Percentiles rank a stretch among this genome's conserved stretches.
phyloP scores from a whole-genome alignment of 495 filamentous ascomycete genomes.

The Penicillium paxilli region DNA sequence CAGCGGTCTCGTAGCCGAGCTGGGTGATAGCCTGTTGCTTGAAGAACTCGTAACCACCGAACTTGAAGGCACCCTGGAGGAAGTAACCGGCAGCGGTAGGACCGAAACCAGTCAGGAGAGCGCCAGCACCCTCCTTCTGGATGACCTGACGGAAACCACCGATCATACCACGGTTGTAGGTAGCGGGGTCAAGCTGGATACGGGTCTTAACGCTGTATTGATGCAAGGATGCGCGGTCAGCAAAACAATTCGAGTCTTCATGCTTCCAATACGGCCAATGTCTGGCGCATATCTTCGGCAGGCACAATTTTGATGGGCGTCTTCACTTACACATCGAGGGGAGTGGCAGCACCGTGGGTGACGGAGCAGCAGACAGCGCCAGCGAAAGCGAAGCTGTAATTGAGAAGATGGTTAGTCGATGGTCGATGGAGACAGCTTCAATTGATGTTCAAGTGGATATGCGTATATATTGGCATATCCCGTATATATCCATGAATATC shows the following conservation, averaged over 20 bases:
- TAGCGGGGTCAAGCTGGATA: slow-evolving; percentile 88
- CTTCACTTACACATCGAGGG: slow-evolving; percentile 92
- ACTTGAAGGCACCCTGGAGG: slow-evolving; percentile 94
- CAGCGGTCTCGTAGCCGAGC: slow-evolving; percentile 75
- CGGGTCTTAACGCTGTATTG: slow-evolving; percentile 82
- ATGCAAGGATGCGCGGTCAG: not conserved
- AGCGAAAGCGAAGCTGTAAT: slow-evolving; percentile 90
- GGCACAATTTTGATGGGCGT: not conserved
- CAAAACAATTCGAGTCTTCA: not conserved
- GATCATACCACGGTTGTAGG: slow-evolving; percentile 88
- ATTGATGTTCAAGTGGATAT: no score
- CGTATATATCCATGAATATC: not conserved
- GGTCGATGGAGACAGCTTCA: slow-evolving; percentile 42
- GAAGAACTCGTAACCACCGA: slow-evolving; percentile 94
- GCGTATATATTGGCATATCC: no score
- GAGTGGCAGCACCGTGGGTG: slow-evolving; percentile 89
- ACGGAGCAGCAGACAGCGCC: slow-evolving; percentile 90
- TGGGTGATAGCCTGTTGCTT: slow-evolving; percentile 89
- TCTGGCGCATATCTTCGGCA: no score
- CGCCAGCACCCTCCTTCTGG: slow-evolving; percentile 80
- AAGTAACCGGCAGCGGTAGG: slow-evolving; percentile 91
- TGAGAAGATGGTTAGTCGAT: slow-evolving; percentile 57
- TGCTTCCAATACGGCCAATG: no score
- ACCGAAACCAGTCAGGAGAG: slow-evolving; percentile 83
- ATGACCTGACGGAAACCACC: slow-evolving; percentile 85